Evolutionary conservation across 345 rosid species (phyloP).

Genomic region (Acer campestre): DNA sequence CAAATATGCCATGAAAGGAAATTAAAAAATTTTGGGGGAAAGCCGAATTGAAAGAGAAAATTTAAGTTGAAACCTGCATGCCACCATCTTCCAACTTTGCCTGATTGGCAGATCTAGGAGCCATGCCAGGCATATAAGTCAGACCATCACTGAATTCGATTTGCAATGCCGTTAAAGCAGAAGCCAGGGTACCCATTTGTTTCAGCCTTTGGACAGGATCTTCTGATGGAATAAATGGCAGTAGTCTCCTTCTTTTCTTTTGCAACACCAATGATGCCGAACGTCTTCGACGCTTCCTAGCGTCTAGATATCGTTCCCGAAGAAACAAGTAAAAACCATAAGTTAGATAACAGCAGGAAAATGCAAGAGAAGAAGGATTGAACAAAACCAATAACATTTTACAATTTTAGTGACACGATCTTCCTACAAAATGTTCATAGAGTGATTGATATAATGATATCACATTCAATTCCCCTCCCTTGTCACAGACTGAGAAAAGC

Average conservation of each 20-base stretch:
- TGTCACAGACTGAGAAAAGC: not conserved
- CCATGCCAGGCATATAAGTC: constrained; percentile 63
- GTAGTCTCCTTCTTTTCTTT: constrained; percentile 74
- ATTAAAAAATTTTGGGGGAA: not conserved
- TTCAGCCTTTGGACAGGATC: constrained; percentile 59
- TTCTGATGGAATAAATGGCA: constrained; percentile 73
- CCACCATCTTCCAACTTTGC: constrained; percentile 78
- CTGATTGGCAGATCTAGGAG: constrained; percentile 76
- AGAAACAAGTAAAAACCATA: constrained; percentile 19
- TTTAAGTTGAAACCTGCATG: constrained; percentile 65
- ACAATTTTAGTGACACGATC: not conserved
- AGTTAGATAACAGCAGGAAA: constrained; percentile 17
- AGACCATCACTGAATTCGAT: constrained; percentile 73
- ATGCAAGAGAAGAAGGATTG: constrained; percentile 14
- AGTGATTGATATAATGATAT: not conserved
- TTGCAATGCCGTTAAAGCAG: constrained; percentile 70
- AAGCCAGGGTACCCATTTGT: constrained; percentile 85
- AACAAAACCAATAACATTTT: not conserved
- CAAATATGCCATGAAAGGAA: not conserved
- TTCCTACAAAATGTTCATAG: not conserved
- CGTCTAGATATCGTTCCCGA: constrained; percentile 34
- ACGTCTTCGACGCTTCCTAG: constrained; percentile 64
- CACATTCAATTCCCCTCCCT: not conserved
- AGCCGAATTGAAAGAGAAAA: not conserved
- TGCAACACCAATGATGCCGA: constrained; percentile 67